Percentiles rank a stretch among this genome's conserved stretches.
These are phyloP conservation scores for Komagataella pastoris DNA, from an alignment of 805 yeast species.

Conservation along the genomic window DNA sequence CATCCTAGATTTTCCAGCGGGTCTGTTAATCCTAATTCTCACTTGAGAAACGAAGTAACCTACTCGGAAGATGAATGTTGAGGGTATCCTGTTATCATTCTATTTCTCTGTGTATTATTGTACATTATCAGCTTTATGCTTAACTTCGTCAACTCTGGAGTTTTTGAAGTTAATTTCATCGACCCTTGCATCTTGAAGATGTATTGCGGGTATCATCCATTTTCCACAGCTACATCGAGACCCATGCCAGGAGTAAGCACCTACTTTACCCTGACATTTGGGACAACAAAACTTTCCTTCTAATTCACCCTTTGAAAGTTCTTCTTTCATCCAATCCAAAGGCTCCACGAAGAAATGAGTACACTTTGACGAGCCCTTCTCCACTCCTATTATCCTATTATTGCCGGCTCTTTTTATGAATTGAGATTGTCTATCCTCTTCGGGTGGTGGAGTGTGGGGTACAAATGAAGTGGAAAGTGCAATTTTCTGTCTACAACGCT, in stretches of 20 bases:
- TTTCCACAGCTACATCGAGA: conserved; percentile 87
- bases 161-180: conserved; percentile 35
- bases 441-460: conserved; percentile 53
- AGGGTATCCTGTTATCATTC: not conserved
- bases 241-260: conserved; percentile 92
- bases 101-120: not conserved
- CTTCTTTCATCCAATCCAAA: conserved; percentile 80
- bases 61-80: not conserved
- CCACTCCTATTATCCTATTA: conserved; percentile 44
- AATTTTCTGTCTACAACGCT: conserved; percentile 61
- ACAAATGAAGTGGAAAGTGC: conserved; percentile 54
- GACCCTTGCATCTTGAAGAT: conserved; percentile 67
- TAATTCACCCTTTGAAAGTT: conserved; percentile 51
- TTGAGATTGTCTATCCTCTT: conserved; percentile 48
- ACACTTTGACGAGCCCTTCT: conserved; percentile 48
- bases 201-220: conserved; percentile 92
- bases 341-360: conserved; percentile 88
- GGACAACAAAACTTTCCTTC: conserved; percentile 87
- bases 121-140: not conserved
- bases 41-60: not conserved
- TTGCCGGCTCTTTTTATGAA: conserved; percentile 53
- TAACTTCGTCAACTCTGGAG: conserved; percentile 2
- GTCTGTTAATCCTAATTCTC: conserved; percentile 3
- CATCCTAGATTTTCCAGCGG: conserved; percentile 30
- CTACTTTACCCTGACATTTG: conserved; percentile 73